phyloP scores from a whole-genome alignment of 805 yeast species.

The Candida ipomoeae region DNA sequence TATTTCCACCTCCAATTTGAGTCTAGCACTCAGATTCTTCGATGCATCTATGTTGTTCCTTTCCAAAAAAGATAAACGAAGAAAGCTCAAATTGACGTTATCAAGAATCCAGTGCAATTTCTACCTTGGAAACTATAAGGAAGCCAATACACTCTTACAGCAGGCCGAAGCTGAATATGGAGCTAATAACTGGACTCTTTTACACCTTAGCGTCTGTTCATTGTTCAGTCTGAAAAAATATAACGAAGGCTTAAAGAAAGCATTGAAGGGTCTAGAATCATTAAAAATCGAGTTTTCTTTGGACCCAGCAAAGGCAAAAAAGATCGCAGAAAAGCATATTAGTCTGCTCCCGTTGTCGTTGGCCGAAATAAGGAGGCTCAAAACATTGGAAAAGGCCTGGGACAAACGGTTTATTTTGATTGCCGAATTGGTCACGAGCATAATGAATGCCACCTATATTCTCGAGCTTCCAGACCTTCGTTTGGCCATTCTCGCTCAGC shows the following conservation, averaged over 20 bases:
- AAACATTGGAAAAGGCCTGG: constrained; percentile 18
- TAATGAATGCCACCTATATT: constrained; percentile 32
- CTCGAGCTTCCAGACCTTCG: constrained; percentile 25
- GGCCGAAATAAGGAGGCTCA: constrained; percentile 33
- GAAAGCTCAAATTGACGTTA: constrained; percentile 22
- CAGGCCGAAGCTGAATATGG: constrained; percentile 27
- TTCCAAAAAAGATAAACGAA: constrained; percentile 16
- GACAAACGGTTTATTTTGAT: constrained; percentile 27
- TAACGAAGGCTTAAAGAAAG: constrained; percentile 32
- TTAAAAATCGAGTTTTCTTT: constrained; percentile 32
- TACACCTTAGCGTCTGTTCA: constrained; percentile 36
- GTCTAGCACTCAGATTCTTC: constrained; percentile 38
- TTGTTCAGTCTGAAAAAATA: constrained; percentile 26
- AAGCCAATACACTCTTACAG: constrained; percentile 34
- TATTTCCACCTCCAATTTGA: constrained; percentile 40
- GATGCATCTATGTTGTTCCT: constrained; percentile 30
- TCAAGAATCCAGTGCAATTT: constrained; percentile 32
- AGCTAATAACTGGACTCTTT: constrained; percentile 32
- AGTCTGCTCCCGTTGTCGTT: constrained; percentile 37
- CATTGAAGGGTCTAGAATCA: constrained; percentile 30
- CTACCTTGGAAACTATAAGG: constrained; percentile 27
- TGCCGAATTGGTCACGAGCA: constrained; percentile 39
- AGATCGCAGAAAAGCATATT: constrained; percentile 18
- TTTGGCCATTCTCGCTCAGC: constrained; percentile 28
- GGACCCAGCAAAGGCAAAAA: constrained; percentile 23